A percentile compares a stretch with the other conserved stretches of the same genome.
phyloP scores from a whole-genome alignment of 2,329 filamentous ascomycete species.

The Aspergillus calidoustus region DNA sequence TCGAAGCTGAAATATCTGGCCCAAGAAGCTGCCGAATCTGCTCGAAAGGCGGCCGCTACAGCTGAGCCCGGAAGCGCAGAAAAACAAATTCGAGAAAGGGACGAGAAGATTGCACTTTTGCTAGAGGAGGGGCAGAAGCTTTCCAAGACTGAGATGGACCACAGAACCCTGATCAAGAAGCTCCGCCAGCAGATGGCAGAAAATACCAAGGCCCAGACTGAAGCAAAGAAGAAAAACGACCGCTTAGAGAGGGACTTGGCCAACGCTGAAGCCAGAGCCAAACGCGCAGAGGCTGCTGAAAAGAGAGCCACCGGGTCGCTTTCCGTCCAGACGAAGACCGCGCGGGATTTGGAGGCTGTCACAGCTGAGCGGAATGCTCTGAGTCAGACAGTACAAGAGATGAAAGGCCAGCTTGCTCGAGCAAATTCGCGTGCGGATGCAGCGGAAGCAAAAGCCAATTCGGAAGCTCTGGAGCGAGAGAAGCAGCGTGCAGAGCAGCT shows the following conservation, averaged over 20 bases:
- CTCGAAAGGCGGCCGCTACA: constrained; percentile 68
- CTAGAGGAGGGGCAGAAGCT: constrained; percentile 92
- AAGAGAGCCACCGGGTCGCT: constrained; percentile 61
- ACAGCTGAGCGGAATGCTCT: constrained; percentile 67
- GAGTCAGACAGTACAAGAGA: constrained; percentile 66
- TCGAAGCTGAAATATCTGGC: constrained; percentile 88
- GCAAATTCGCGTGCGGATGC: constrained; percentile 69
- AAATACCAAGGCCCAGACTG: constrained; percentile 55
- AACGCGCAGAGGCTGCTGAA: constrained; percentile 63
- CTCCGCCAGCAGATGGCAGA: constrained; percentile 61
- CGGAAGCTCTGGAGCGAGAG: constrained; percentile 70
- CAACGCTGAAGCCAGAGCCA: constrained; percentile 59
- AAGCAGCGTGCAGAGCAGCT: constrained; percentile 59
- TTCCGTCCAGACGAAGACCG: constrained; percentile 55
- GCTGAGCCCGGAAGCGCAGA: constrained; percentile 70
- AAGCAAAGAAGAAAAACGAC: constrained; percentile 60
- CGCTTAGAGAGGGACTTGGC: constrained; percentile 62
- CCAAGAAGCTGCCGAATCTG: constrained; percentile 75
- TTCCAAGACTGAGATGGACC: constrained; percentile 82
- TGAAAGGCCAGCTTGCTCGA: constrained; percentile 71
- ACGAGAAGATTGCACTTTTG: constrained; percentile 84
- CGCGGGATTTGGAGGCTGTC: constrained; percentile 65
- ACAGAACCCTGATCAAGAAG: constrained; percentile 81
- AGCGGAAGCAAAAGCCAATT: constrained; percentile 68
- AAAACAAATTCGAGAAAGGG: constrained; percentile 83